Evolutionary conservation across 1,284 basidiomycete species (phyloP).

Genomic region (Ustilago shanxiensis): DNA sequence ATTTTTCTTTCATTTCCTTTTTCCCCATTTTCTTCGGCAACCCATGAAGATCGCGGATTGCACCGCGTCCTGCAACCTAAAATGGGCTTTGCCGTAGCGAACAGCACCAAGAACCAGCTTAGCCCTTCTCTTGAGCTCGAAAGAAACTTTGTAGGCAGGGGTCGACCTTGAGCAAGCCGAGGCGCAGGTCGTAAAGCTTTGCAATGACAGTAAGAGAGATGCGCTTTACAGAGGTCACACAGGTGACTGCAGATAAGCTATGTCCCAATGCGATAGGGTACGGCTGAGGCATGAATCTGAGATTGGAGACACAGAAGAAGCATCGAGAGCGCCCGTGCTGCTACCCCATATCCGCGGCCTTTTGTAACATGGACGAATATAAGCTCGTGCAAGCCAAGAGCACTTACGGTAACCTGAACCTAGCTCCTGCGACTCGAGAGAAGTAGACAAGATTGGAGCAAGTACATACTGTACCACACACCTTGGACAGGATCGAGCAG

Average conservation of each 20-base stretch:
- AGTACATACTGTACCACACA: constrained; percentile 6
- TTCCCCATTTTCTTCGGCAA: background rate
- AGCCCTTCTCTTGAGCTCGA: background rate
- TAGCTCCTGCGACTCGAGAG: constrained; percentile 2
- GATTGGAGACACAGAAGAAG: background rate
- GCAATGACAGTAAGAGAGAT: background rate
- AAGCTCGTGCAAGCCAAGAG: background rate
- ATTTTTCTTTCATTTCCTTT: background rate
- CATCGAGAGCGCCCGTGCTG: constrained; percentile 2
- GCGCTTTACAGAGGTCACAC: background rate
- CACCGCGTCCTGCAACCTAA: constrained; percentile 1
- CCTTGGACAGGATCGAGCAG: background rate
- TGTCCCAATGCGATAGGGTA: background rate
- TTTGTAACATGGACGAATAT: background rate
- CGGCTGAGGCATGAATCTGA: constrained; percentile 8
- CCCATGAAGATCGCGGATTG: constrained; percentile 1
- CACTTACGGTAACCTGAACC: constrained; percentile 13
- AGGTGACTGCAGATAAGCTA: background rate
- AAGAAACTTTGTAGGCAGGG: background rate
- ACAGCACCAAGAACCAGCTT: background rate
- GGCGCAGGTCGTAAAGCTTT: background rate
- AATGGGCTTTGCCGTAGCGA: background rate
- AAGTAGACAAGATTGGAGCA: constrained; percentile 9
- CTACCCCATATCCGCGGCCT: background rate
- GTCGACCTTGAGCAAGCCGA: constrained; percentile 1